Conservation (phyloP, 805 yeast species). For the Vanderwaltozyma verrucispora region DNA sequence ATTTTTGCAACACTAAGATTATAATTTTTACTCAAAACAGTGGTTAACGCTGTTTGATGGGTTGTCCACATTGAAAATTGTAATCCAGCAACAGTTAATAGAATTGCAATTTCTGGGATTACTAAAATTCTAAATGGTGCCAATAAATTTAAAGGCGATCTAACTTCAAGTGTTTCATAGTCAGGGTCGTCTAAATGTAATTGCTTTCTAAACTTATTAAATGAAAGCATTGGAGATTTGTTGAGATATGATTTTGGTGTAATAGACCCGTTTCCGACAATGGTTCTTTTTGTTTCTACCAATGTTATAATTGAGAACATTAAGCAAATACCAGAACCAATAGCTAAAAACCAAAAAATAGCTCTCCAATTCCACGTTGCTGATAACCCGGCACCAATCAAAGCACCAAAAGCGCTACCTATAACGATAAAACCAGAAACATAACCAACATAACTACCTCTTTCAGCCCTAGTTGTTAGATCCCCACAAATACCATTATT, state of each 20-base stretch:
- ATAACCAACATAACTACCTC: slow-evolving; percentile 65
- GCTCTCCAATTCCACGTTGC: slow-evolving; percentile 60
- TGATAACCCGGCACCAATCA: slow-evolving; percentile 41
- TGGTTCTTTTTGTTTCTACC: slow-evolving; percentile 66
- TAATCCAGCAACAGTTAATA: slow-evolving; percentile 48
- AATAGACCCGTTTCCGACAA: slow-evolving; percentile 69
- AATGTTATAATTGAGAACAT: slow-evolving; percentile 31
- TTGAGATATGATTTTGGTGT: slow-evolving; percentile 36
- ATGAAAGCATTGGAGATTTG: slow-evolving; percentile 35
- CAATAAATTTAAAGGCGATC: slow-evolving; percentile 19
- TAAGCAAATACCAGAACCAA: slow-evolving; percentile 44
- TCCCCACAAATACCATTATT: slow-evolving; percentile 68
- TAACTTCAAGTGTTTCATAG: slow-evolving; percentile 20
- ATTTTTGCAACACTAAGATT: slow-evolving; percentile 43
- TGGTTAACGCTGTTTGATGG: slow-evolving; percentile 54
- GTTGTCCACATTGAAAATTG: slow-evolving; percentile 64
- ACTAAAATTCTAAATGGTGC: slow-evolving; percentile 36
- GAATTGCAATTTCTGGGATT: slow-evolving; percentile 35
- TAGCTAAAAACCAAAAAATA: slow-evolving; percentile 65
- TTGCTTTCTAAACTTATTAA: slow-evolving; percentile 12
- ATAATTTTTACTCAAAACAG: slow-evolving; percentile 41
- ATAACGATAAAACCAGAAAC: slow-evolving; percentile 53
- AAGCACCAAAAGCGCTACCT: slow-evolving; percentile 73
- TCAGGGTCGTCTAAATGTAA: slow-evolving; percentile 28
- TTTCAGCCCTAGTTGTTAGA: slow-evolving; percentile 47